Evolutionary conservation across 805 yeast genomes (phyloP).

Genomic region (Schwanniomyces polymorphus): DNA sequence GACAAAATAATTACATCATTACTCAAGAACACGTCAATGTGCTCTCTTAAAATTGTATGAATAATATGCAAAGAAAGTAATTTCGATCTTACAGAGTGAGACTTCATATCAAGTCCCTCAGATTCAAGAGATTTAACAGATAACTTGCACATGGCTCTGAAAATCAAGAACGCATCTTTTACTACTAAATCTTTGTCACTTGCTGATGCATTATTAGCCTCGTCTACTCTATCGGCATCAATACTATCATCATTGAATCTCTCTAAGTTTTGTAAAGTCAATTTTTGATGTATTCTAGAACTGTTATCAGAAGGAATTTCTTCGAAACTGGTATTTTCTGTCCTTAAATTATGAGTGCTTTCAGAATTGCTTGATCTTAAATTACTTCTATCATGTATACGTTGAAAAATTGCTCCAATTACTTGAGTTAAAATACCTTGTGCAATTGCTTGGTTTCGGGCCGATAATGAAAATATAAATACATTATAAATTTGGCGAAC

Average conservation of each 20-base stretch:
- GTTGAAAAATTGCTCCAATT: slow-evolving; percentile 80
- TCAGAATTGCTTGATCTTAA: slow-evolving; percentile 20
- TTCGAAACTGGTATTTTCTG: slow-evolving; percentile 23
- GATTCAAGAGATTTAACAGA: slow-evolving; percentile 82
- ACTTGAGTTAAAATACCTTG: slow-evolving; percentile 94
- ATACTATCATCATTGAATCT: slow-evolving; percentile 47
- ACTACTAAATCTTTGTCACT: slow-evolving; percentile 68
- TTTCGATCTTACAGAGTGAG: slow-evolving; percentile 91
- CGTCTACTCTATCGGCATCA: slow-evolving; percentile 54
- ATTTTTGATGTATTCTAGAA: slow-evolving; percentile 21
- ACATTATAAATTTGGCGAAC: slow-evolving; percentile 92
- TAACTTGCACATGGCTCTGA: slow-evolving; percentile 92
- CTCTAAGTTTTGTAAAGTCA: slow-evolving; percentile 64
- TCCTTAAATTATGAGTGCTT: slow-evolving; percentile 18
- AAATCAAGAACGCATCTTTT: slow-evolving; percentile 89
- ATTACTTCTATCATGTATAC: slow-evolving; percentile 27
- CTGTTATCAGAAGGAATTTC: slow-evolving; percentile 17
- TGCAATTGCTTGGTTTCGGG: slow-evolving; percentile 88
- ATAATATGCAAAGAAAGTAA: slow-evolving; percentile 83
- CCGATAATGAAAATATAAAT: slow-evolving; percentile 77
- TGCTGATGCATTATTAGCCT: slow-evolving; percentile 41
- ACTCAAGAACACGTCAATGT: slow-evolving; percentile 76
- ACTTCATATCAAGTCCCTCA: slow-evolving; percentile 77
- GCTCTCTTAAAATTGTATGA: slow-evolving; percentile 81
- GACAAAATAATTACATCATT: slow-evolving; percentile 53